A percentile compares a stretch with the other conserved stretches of the same genome.
Evolutionary conservation across 805 yeast species (phyloP).

Genomic region (Candida germanica): DNA sequence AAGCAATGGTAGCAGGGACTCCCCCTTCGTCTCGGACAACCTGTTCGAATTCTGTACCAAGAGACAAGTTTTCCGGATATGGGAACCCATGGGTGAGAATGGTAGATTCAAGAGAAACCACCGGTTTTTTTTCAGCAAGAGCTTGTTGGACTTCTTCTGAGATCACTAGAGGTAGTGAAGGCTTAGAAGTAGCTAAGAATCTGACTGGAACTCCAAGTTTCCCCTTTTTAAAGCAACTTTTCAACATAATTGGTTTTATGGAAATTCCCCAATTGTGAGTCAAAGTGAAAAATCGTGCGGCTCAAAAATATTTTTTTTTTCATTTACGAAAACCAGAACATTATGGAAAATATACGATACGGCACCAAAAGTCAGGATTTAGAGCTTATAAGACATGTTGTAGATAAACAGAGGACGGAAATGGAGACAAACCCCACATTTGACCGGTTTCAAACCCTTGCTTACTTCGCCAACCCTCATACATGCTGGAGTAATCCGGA

Average conservation of each 20-base stretch:
- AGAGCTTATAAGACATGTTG: not conserved
- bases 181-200: not conserved
- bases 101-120: constrained; percentile 83
- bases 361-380: not conserved
- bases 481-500: constrained; percentile 4
- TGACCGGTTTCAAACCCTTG: not conserved
- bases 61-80: constrained; percentile 65
- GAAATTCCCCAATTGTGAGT: no score
- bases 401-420: not conserved
- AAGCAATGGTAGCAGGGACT: constrained; percentile 83
- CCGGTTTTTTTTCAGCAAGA: constrained; percentile 52
- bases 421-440: not conserved
- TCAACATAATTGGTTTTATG: no score
- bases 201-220: not conserved
- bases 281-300: not conserved
- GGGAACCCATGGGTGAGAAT: constrained; percentile 90
- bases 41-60: constrained; percentile 69
- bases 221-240: no score
- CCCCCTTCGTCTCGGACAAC: constrained; percentile 61
- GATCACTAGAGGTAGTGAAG: constrained; percentile 17
- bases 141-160: constrained; percentile 65
- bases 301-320: no score
- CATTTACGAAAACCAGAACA: no score
- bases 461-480: constrained; percentile 3
- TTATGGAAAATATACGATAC: constrained; percentile 2